Percentiles rank a stretch among this genome's conserved stretches.
Conservation (phyloP, 2,329 filamentous ascomycete genomes). For the Xylariaceae sp. region DNA sequence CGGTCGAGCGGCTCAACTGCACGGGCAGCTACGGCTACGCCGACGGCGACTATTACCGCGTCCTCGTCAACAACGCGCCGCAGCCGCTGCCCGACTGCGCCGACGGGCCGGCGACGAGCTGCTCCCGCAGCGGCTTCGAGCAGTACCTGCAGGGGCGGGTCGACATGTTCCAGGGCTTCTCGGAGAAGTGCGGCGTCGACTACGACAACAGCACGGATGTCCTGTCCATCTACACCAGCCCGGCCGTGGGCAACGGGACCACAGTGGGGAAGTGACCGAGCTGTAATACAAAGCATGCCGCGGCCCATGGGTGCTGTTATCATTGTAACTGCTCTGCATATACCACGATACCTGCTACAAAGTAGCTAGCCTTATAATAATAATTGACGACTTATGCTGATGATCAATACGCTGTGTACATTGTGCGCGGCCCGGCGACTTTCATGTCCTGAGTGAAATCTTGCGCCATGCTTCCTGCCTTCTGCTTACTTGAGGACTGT, state of each 20-base stretch:
- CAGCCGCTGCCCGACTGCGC: slow-evolving; percentile 33
- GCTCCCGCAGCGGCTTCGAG: slow-evolving; percentile 31
- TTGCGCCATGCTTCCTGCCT: too few relatives aligned
- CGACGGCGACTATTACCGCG: slow-evolving; percentile 42
- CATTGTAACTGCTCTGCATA: too few relatives aligned
- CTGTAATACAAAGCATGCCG: too few relatives aligned
- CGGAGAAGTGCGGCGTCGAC: slow-evolving; percentile 28
- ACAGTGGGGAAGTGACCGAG: slow-evolving; percentile 21
- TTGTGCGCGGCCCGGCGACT: too few relatives aligned
- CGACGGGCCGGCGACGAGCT: slow-evolving; percentile 37
- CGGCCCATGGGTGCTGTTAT: too few relatives aligned
- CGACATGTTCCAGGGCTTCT: slow-evolving; percentile 32
- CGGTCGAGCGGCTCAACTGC: slow-evolving; percentile 58
- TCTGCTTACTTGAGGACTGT: too few relatives aligned
- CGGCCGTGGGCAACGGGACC: slow-evolving; percentile 19
- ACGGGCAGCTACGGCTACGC: slow-evolving; percentile 45
- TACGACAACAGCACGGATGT: slow-evolving; percentile 23
- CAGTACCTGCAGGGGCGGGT: slow-evolving; percentile 30
- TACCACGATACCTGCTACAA: background rate
- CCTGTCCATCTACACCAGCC: slow-evolving; percentile 21
- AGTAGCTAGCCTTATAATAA: background rate
- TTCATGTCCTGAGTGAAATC: too few relatives aligned
- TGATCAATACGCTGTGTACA: background rate
- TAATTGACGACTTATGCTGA: background rate
- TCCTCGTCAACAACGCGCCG: slow-evolving; percentile 35